A percentile compares a stretch with the other conserved stretches of the same genome.
Conservation (phyloP, 306 rosid genomes). For the Lotus japonicus region DNA sequence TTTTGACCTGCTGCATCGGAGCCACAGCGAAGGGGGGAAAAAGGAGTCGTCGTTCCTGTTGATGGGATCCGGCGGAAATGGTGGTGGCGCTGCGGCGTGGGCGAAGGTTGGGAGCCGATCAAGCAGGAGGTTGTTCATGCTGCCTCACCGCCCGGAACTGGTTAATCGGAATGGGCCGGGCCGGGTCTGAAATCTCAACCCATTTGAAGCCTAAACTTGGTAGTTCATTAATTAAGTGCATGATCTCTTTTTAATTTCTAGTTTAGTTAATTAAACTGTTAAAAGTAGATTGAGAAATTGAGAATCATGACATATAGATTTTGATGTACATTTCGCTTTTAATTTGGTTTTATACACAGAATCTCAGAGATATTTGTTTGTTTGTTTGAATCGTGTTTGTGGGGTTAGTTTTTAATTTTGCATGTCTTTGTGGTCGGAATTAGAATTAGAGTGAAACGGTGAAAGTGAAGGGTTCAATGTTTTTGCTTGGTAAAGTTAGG, state of each 20-base stretch:
- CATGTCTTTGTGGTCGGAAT: background rate
- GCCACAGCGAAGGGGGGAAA: slow-evolving; percentile 48
- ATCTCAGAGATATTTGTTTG: background rate
- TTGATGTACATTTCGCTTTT: too few relatives aligned
- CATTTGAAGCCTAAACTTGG: slow-evolving; percentile 17
- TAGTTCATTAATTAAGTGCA: background rate
- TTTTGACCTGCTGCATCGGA: slow-evolving; percentile 44
- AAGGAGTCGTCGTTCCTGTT: slow-evolving; percentile 29
- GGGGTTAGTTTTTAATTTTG: background rate
- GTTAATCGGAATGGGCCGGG: slow-evolving; percentile 37
- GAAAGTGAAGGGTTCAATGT: background rate
- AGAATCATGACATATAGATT: too few relatives aligned
- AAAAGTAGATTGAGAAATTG: too few relatives aligned
- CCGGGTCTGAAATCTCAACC: slow-evolving; percentile 32
- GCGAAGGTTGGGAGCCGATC: slow-evolving; percentile 13
- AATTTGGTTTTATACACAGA: too few relatives aligned
- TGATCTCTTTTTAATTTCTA: too few relatives aligned
- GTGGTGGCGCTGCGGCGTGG: background rate
- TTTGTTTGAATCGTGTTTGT: background rate
- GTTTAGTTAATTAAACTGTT: too few relatives aligned
- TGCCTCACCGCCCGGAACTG: slow-evolving; percentile 2
- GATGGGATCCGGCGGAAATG: background rate
- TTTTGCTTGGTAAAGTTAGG: background rate
- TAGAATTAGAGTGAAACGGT: background rate
- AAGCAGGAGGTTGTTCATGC: slow-evolving; percentile 22